Base-by-base conservation (phyloP, 75 land plant genomes). In the Cryptomeria japonica region DNA sequence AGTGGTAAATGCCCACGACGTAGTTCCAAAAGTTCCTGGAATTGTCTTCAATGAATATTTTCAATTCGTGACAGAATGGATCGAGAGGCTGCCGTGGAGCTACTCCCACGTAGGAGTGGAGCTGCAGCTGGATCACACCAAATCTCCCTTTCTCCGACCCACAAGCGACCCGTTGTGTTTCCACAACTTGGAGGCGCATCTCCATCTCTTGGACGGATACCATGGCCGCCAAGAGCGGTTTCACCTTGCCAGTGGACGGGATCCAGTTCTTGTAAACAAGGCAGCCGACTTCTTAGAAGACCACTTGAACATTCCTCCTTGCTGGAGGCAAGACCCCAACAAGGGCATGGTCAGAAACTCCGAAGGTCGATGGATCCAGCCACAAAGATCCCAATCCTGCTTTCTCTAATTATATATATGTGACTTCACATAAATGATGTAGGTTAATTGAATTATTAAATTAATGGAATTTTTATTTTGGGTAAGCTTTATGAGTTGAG, bases 221-320 rank as follows among this genome's bases (percentile, higher is more conserved):
- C 90, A 89, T 16, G 91, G 91, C 2, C 68, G 42, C 16, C 12
- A 55, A 10, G 68, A 79, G 56, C 56, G 68, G 1, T 91, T 91
- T 41, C 31, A 46, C 42, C 84, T 80, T 16, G 11, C 51, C 53
- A 86, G 36, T 2, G 88, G 88, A 5, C 78, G 88, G 2, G 91
- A 90, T 68, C 49, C 19, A n/a, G 91, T 88, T 3, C 79, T 91
- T 42, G 86, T 91, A 18, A 91, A 91, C 39, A 91, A 91, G 68
- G 73, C 73, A 14, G 58, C 58, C 15, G 87, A 88, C 37, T 49
- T 86, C 18, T n/a, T 88, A 53, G 55, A 70, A 58, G 32, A 47
- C 5, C 85, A 90, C 41, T 41, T 61, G 9, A 55, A 77, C 18
- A 56, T 90, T 84, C 91, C 90, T 0, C 42, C 83, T 2, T 49